phyloP scores from a whole-genome alignment of 1,284 basidiomycete species.

The Ceratobasidium sp. region DNA sequence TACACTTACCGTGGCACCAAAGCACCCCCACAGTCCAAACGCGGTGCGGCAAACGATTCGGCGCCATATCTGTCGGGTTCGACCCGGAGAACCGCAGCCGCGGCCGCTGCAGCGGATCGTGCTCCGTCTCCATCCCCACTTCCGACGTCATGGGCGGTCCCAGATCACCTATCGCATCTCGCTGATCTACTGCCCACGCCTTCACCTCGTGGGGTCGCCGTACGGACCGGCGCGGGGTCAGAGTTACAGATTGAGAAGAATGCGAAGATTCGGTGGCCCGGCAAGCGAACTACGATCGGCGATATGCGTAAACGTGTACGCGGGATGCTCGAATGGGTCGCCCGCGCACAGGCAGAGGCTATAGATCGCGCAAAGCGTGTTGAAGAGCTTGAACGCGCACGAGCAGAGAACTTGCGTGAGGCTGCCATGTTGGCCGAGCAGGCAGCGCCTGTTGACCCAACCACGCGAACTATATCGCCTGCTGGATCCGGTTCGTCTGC shows the following conservation, averaged over 20 bases:
- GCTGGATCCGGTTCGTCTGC: slow-evolving; percentile 25
- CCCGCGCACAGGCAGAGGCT: slow-evolving; percentile 79
- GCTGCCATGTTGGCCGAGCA: neutral
- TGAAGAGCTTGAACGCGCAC: slow-evolving; percentile 62
- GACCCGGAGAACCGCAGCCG: slow-evolving; percentile 38
- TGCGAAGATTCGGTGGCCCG: slow-evolving; percentile 92
- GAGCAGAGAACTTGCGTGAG: slow-evolving; percentile 21
- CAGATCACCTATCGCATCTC: slow-evolving; percentile 92
- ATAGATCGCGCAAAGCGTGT: slow-evolving; percentile 73
- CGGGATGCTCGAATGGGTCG: slow-evolving; percentile 91
- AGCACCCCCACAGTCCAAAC: neutral
- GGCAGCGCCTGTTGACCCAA: slow-evolving; percentile 7
- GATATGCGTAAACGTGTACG: slow-evolving; percentile 98
- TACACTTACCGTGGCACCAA: slow-evolving; percentile 59
- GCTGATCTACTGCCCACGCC: slow-evolving; percentile 82
- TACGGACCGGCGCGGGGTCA: slow-evolving; percentile 54
- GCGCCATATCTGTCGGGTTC: slow-evolving; percentile 38
- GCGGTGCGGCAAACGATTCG: slow-evolving; percentile 33
- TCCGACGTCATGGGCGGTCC: slow-evolving; percentile 85
- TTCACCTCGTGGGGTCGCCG: slow-evolving; percentile 76
- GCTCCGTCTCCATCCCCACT: slow-evolving; percentile 76
- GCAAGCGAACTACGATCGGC: slow-evolving; percentile 90
- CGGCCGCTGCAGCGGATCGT: slow-evolving; percentile 57
- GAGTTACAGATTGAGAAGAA: slow-evolving; percentile 71
- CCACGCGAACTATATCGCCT: slow-evolving; percentile 5